phyloP scores from a whole-genome alignment of 2,329 filamentous ascomycete species.

The Stachybotrys chlorohalonatus region DNA sequence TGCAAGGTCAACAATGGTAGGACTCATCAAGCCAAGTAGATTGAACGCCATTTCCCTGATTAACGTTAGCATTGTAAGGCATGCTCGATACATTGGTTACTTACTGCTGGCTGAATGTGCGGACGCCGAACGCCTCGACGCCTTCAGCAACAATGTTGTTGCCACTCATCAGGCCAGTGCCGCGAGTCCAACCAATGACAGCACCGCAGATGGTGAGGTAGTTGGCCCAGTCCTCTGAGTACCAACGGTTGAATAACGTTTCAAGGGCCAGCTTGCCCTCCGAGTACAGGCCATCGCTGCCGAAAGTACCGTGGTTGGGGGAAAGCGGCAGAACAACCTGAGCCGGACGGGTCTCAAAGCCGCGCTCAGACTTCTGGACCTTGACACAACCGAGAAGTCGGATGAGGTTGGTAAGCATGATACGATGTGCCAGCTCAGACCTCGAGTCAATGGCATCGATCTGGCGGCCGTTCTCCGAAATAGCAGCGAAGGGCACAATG shows the following conservation, averaged over 20 bases:
- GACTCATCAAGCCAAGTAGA: slow-evolving; percentile 89
- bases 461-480: slow-evolving; percentile 94
- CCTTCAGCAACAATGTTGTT: slow-evolving; percentile 98
- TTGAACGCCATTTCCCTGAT: slow-evolving; percentile 91
- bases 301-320: slow-evolving; percentile 97
- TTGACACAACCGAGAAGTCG: slow-evolving; percentile 88
- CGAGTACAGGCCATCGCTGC: slow-evolving; percentile 94
- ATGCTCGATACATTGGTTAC: too few species aligned
- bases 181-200: slow-evolving; percentile 98
- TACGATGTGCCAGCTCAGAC: slow-evolving; percentile 94
- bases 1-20: slow-evolving; percentile 88
- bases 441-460: slow-evolving; percentile 96
- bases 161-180: slow-evolving; percentile 93
- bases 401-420: slow-evolving; percentile 96
- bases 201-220: slow-evolving; percentile 98
- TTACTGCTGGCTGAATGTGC: slow-evolving; percentile 88
- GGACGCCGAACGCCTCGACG: slow-evolving; percentile 91
- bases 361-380: slow-evolving; percentile 75
- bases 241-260: slow-evolving; percentile 97
- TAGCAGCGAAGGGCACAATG: slow-evolving; percentile 92
- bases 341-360: slow-evolving; percentile 89
- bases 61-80: too few species aligned
- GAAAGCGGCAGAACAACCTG: slow-evolving; percentile 95
- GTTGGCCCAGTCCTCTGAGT: slow-evolving; percentile 93
- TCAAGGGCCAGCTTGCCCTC: slow-evolving; percentile 96